Evolutionary conservation across 2,329 filamentous ascomycete species (phyloP).

Genomic region (Ophiosphaerella korrae): DNA sequence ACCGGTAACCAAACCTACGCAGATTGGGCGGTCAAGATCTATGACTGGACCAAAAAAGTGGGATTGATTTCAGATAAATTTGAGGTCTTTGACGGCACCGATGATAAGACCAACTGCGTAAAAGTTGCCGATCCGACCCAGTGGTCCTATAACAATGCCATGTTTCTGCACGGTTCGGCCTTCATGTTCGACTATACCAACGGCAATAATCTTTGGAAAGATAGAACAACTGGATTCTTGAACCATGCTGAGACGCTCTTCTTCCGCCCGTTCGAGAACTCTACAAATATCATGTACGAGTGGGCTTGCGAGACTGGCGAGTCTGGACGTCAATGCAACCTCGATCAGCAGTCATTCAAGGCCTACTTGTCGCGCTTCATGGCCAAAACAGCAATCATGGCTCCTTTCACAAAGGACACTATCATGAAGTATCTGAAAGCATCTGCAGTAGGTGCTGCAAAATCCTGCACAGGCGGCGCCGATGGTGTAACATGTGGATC

Average conservation of each 20-base stretch:
- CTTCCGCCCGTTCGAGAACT: constrained; percentile 60
- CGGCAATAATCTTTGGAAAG: constrained; percentile 58
- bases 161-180: constrained; percentile 61
- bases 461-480: constrained; percentile 49
- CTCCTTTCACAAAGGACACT: constrained; percentile 48
- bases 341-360: constrained; percentile 77
- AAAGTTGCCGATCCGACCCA: constrained; percentile 55
- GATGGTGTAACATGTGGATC: constrained; percentile 51
- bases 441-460: constrained; percentile 51
- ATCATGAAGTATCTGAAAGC: constrained; percentile 47
- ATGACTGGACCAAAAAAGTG: constrained; percentile 60
- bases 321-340: constrained; percentile 62
- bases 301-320: constrained; percentile 65
- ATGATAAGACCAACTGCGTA: constrained; percentile 58
- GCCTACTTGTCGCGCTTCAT: constrained; percentile 73
- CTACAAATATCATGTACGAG: constrained; percentile 66
- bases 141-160: constrained; percentile 64
- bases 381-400: constrained; percentile 51
- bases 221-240: constrained; percentile 65
- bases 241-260: constrained; percentile 49
- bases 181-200: constrained; percentile 61
- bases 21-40: constrained; percentile 70
- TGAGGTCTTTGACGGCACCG: constrained; percentile 62
- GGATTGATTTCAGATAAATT: constrained; percentile 58
- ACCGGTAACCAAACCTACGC: constrained; percentile 63